Evolutionary conservation across 805 yeast species (phyloP).

Genomic region (Suhomyces kilbournensis): DNA sequence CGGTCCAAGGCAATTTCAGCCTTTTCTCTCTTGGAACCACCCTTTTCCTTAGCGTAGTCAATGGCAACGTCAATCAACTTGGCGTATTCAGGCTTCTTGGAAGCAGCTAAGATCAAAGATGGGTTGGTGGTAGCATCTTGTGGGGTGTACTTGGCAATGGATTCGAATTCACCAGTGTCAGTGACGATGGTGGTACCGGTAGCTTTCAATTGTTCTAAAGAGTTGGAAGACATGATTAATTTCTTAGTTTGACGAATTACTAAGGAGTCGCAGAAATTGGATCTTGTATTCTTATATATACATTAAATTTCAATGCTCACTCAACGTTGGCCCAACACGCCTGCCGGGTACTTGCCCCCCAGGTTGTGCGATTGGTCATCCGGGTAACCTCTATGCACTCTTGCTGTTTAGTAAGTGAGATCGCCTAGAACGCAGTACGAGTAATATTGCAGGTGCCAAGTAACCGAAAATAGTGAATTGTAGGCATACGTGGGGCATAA

Average conservation of each 20-base stretch:
- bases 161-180: constrained; percentile 98
- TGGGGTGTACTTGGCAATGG: constrained; percentile 96
- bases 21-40: constrained; percentile 56
- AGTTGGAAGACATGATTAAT: constrained; percentile 35
- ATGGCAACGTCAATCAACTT: constrained; percentile 88
- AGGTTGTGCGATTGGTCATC: neutral
- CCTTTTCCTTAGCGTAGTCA: constrained; percentile 73
- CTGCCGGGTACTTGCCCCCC: neutral
- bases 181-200: constrained; percentile 96
- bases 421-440: neutral
- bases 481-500: neutral
- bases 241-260: neutral
- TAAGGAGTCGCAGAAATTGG: neutral
- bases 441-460: neutral
- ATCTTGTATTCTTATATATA: neutral
- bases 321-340: neutral
- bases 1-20: constrained; percentile 85
- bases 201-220: constrained; percentile 90
- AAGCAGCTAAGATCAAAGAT: constrained; percentile 91
- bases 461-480: neutral
- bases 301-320: neutral
- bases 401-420: constrained; percentile 3
- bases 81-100: constrained; percentile 87
- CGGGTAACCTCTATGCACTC: neutral
- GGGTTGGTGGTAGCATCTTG: constrained; percentile 99